phyloP scores from a whole-genome alignment of 495 filamentous ascomycete species.

The Terfezia claveryi region DNA sequence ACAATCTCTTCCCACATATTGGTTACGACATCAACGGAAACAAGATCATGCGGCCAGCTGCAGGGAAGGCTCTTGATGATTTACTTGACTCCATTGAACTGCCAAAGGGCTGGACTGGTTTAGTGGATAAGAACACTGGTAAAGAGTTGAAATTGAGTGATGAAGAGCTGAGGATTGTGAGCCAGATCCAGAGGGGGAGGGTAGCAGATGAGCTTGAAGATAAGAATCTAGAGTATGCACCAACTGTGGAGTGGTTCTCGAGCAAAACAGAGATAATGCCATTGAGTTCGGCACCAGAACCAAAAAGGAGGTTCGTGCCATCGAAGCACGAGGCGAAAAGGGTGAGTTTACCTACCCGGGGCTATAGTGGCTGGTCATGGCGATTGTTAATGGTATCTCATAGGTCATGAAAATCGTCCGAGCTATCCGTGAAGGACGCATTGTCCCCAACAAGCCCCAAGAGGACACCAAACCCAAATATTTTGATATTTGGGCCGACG shows the following conservation, averaged over 20 bases:
- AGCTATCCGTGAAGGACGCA: constrained; percentile 82
- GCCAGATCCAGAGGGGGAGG: constrained; percentile 79
- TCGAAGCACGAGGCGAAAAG: constrained; percentile 97
- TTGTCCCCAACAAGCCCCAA: constrained; percentile 72
- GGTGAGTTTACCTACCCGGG: neutral
- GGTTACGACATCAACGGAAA: constrained; percentile 98
- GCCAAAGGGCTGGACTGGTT: constrained; percentile 94
- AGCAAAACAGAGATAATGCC: constrained; percentile 83
- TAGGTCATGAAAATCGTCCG: constrained; percentile 87
- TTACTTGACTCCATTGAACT: constrained; percentile 89
- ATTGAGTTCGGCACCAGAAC: constrained; percentile 78
- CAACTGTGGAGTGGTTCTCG: constrained; percentile 74
- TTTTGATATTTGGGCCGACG: constrained; percentile 91
- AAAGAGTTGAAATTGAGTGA: constrained; percentile 72
- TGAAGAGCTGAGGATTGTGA: constrained; percentile 72
- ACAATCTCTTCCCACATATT: constrained; percentile 94
- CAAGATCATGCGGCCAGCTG: constrained; percentile 87
- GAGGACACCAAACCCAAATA: constrained; percentile 39
- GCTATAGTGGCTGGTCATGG: no score
- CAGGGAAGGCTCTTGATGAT: constrained; percentile 81
- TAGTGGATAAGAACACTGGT: constrained; percentile 80
- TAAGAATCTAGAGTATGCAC: constrained; percentile 46
- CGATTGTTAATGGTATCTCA: no score
- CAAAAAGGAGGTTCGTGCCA: constrained; percentile 83
- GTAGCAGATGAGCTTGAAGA: constrained; percentile 70